Evolutionary conservation across 345 rosid genomes (phyloP).

Genomic region (Brassica juncea): DNA sequence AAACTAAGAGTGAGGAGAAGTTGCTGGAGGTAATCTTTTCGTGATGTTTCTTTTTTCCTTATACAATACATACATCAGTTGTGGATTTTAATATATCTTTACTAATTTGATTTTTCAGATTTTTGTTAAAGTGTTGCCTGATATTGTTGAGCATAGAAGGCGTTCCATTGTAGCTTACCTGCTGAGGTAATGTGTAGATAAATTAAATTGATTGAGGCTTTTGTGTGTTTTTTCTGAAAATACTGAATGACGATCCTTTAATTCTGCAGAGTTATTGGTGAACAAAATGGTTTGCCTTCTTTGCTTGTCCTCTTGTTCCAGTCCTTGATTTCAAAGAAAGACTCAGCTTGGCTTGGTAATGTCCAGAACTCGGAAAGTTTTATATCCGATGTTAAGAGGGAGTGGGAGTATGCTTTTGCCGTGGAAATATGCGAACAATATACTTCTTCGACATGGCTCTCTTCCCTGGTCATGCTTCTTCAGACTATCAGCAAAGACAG

Average conservation of each 20-base stretch:
- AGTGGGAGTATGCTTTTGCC: slow-evolving; percentile 89
- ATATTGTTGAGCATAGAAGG: slow-evolving; percentile 77
- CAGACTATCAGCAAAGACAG: slow-evolving; percentile 44
- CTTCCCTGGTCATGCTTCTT: slow-evolving; percentile 68
- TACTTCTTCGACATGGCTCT: slow-evolving; percentile 82
- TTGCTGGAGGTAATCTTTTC: slow-evolving; percentile 64
- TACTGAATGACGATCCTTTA: slow-evolving; percentile 8
- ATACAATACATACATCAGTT: not conserved
- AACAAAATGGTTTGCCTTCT: slow-evolving; percentile 70
- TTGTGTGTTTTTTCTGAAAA: not conserved
- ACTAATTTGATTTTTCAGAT: slow-evolving; percentile 48
- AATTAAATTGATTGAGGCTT: not conserved
- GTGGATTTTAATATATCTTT: not conserved
- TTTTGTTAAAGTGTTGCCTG: slow-evolving; percentile 78
- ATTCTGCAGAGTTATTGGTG: slow-evolving; percentile 75
- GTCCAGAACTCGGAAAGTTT: slow-evolving; percentile 38
- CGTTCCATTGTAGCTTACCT: slow-evolving; percentile 62
- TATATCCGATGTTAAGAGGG: slow-evolving; percentile 46
- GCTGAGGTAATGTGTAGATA: slow-evolving; percentile 60
- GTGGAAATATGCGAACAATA: slow-evolving; percentile 74
- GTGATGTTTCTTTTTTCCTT: slow-evolving; percentile 1
- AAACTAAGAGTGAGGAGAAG: slow-evolving; percentile 55
- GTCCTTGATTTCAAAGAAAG: slow-evolving; percentile 62
- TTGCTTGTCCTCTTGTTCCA: slow-evolving; percentile 72
- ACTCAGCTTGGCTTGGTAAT: slow-evolving; percentile 42